A percentile compares a stretch with the other conserved stretches of the same genome.
Conservation (phyloP, 345 rosid species). For the Microcos paniculata region DNA sequence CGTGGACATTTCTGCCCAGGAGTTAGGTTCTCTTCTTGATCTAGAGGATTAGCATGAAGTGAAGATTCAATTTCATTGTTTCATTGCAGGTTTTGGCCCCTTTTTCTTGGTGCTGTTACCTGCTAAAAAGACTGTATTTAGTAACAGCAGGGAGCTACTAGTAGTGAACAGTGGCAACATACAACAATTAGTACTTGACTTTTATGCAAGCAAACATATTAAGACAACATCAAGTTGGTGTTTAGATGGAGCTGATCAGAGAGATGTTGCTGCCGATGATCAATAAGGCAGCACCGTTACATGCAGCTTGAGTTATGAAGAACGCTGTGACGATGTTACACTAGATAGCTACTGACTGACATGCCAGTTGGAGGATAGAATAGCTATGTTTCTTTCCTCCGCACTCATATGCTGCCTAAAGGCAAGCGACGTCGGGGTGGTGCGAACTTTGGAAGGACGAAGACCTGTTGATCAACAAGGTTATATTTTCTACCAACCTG, state of each 20-base stretch:
- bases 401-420: not conserved
- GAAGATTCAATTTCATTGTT: constrained; percentile 2
- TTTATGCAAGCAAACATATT: not conserved
- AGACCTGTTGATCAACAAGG: not conserved
- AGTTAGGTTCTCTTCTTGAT: constrained; percentile 27
- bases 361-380: not conserved
- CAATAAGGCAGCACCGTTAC: not conserved
- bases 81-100: not conserved
- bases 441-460: not conserved
- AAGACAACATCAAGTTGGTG: not conserved
- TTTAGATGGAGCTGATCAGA: not conserved
- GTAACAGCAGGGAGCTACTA: not conserved
- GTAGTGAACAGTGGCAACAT: not conserved
- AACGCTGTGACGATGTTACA: not conserved
- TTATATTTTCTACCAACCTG: not conserved
- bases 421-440: not conserved
- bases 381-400: not conserved
- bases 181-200: not conserved
- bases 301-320: not conserved
- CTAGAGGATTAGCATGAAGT: constrained; percentile 8
- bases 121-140: not conserved
- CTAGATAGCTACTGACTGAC: not conserved
- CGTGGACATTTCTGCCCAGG: constrained; percentile 29
- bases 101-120: not conserved
- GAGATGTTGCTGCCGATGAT: not conserved